Conservation (phyloP, 2,329 filamentous ascomycete genomes). For the Penicillium corylophilum region DNA sequence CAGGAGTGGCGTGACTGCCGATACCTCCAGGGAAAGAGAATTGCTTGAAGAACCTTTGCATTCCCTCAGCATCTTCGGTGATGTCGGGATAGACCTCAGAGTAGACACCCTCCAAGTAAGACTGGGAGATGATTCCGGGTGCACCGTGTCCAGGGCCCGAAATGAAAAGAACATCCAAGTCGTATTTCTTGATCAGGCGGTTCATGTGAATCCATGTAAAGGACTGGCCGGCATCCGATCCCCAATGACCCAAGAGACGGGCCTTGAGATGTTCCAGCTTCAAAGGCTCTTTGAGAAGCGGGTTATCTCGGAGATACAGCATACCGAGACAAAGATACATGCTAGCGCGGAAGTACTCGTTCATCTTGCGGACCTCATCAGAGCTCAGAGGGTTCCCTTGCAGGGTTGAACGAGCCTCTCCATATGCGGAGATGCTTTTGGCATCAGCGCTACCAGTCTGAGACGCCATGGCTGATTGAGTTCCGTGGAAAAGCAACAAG, state of each 20-base stretch:
- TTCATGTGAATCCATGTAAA: constrained; percentile 84
- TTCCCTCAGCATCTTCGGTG: constrained; percentile 64
- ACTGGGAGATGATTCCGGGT: constrained; percentile 71
- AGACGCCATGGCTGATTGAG: constrained; percentile 9
- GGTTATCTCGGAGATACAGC: constrained; percentile 75
- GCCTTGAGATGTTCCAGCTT: constrained; percentile 70
- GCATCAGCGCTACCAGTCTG: constrained; percentile 41
- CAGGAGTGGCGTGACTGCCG: constrained; percentile 74
- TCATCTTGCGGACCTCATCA: constrained; percentile 67
- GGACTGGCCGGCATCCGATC: constrained; percentile 75
- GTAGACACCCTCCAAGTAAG: constrained; percentile 75
- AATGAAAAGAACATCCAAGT: constrained; percentile 69
- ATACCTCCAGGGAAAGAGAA: constrained; percentile 81
- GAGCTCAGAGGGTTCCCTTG: constrained; percentile 60
- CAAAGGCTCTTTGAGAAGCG: constrained; percentile 68
- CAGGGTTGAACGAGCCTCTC: constrained; percentile 64
- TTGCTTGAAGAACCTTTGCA: constrained; percentile 76
- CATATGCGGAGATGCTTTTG: constrained; percentile 64
- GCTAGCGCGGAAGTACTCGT: constrained; percentile 72
- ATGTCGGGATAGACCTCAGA: constrained; percentile 75
- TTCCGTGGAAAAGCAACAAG: not conserved
- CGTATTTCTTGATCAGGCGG: constrained; percentile 76
- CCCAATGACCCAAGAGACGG: constrained; percentile 74
- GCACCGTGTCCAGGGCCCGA: constrained; percentile 77
- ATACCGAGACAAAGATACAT: constrained; percentile 75